Conservation (phyloP, 371 early-diverging fungal species). For the Amoeboaphelidium protococcarum region DNA sequence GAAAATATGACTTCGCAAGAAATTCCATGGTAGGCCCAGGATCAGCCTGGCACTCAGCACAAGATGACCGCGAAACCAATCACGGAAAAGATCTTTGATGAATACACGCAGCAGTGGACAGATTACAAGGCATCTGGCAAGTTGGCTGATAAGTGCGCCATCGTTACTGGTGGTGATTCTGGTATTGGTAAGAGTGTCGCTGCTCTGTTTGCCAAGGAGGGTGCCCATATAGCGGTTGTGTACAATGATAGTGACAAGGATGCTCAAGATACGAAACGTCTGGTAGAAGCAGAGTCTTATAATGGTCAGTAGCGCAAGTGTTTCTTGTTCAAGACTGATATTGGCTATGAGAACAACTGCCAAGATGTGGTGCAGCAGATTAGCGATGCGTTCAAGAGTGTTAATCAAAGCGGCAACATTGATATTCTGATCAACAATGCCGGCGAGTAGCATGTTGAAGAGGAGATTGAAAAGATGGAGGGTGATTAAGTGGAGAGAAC, state of each 20-base stretch:
- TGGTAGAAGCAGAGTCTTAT: slow-evolving; percentile 5
- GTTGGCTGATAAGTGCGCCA: slow-evolving; percentile 1
- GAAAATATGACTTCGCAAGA: too few species aligned
- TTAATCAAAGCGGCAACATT: slow-evolving; percentile 17
- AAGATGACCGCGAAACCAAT: not conserved
- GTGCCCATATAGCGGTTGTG: slow-evolving; percentile 5
- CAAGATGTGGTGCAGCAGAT: slow-evolving; percentile 4
- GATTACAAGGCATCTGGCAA: not conserved
- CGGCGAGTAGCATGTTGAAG: slow-evolving; percentile 19
- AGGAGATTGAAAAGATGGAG: slow-evolving; percentile 1
- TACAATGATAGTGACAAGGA: slow-evolving; percentile 10
- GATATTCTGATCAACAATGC: slow-evolving; percentile 34
- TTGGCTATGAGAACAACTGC: slow-evolving; percentile 2
- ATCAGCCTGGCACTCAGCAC: not conserved
- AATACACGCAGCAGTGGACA: not conserved
- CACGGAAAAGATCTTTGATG: not conserved
- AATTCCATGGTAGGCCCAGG: not conserved
- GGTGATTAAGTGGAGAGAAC: slow-evolving; percentile 21
- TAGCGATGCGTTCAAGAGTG: too few species aligned
- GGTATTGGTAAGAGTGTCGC: slow-evolving; percentile 9
- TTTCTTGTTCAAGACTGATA: not conserved
- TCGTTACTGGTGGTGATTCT: slow-evolving; percentile 8
- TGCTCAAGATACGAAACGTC: slow-evolving; percentile 9
- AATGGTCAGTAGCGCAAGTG: not conserved
- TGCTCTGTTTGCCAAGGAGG: slow-evolving; percentile 5